Base-by-base conservation (phyloP, 139 green algal species). In the Chlorella sorokiniana region DNA sequence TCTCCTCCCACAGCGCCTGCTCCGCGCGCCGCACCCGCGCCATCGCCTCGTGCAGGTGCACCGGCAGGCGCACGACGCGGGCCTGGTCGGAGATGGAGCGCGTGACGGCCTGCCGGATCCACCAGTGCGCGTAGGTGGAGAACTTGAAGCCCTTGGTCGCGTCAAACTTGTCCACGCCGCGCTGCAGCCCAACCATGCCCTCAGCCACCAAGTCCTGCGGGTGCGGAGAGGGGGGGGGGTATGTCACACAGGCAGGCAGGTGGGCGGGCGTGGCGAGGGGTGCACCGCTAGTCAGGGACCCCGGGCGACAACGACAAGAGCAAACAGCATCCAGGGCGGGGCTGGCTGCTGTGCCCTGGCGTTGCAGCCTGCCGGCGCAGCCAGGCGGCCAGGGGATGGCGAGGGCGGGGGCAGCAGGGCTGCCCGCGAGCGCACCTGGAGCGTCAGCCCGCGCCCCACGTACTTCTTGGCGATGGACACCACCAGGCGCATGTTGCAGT, bases 41-140 rank as follows among this genome's bases (percentile, higher is more conserved):
- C 40, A 92, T 68, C 74, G 86, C 61, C 81, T 96, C 94, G 69
- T 95, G 93, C 71, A 98, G 73, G 86, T 98, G 91, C 35, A 91
- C 88, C 22, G 95, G 95, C 68, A 98, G 84, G 79, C 90, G 90
- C 61, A 96, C 91, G 0, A 94, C 81, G 5, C 92, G 88, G 29
- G 79, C 85, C 54, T 95, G 89, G 29, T 95, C 88, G 14, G 84
- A 78, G 45, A 96, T 76, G 33, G 79, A 79, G 70, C 92, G 88
- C 0, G 84, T 91, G 31, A 96, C 69, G 5, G 86, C 81, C 90
- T 99, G 96, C 3, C 94, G 86, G 83, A 99, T 98, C 96, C 96
- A 99, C 96, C 95, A 99, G 80, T 98, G 92, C 18, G 93, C 96
- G 82, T 99, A 99, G 4, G 96, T 99, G 42, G 90, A 95, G 83